Percentiles rank a stretch among this genome's conserved stretches.
phyloP scores from a whole-genome alignment of 371 early-diverging fungal species.

The Racocetra persica region DNA sequence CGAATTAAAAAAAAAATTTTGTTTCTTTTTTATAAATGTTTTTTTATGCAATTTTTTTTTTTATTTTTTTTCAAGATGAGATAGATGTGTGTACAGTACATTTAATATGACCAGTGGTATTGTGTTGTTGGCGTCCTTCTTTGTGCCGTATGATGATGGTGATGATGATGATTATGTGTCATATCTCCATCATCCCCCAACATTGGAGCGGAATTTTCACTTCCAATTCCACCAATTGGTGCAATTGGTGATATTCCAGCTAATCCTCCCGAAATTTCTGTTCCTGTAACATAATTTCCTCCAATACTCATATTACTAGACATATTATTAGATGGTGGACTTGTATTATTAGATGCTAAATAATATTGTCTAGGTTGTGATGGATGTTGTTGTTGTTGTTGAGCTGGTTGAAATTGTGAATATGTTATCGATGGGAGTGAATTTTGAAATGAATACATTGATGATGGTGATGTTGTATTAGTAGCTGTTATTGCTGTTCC shows the following conservation, averaged over 20 bases:
- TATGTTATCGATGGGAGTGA: background rate
- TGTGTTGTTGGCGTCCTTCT: no score
- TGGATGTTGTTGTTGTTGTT: background rate
- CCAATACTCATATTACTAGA: constrained; percentile 4
- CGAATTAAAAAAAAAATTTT: no score
- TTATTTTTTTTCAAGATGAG: no score
- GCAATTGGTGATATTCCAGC: background rate
- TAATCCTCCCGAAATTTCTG: background rate
- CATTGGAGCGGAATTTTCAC: constrained; percentile 21
- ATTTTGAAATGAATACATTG: background rate
- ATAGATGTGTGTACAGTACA: no score
- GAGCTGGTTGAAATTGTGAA: constrained; percentile 7
- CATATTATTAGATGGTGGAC: constrained; percentile 11
- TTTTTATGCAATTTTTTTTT: no score
- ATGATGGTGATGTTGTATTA: background rate
- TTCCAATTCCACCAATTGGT: background rate
- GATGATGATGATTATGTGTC: background rate
- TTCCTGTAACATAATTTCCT: background rate
- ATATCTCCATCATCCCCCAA: constrained; percentile 1
- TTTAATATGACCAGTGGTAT: no score
- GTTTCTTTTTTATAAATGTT: no score
- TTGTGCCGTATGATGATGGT: constrained; percentile 3
- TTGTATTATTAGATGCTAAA: constrained; percentile 19
- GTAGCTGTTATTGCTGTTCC: background rate
- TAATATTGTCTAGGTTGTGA: constrained; percentile 10